Base-by-base conservation (phyloP, 495 filamentous ascomycete genomes). In the Lophium mytilinum region DNA sequence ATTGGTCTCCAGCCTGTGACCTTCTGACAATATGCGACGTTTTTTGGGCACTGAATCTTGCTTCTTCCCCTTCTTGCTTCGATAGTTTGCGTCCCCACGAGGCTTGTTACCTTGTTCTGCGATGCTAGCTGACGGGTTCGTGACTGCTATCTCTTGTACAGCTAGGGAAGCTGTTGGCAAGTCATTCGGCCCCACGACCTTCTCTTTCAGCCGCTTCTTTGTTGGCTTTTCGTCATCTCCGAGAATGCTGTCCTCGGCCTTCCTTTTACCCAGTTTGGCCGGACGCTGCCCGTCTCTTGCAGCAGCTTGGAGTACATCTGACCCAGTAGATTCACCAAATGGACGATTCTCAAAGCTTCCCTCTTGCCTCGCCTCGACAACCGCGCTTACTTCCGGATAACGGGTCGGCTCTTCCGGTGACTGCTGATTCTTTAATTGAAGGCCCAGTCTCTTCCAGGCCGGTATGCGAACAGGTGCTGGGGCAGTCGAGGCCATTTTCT, bases 391-490 rank as follows among this genome's bases (percentile, higher is more conserved):
- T 30, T 2, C 24, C 6, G 24, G 24, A 6, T 30, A 30, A 30
- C 6, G 24, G 24, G 24, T 30, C 24, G 24, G 24, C 24, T 30
- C 24, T 30, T 30, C 24, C 24, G 24, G 24, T 30, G 24, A 6
- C 24, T 30, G 24, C 24, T 30, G 24, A 30, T 76, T 79, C 66
- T 89, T 90, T 70, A 86, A 77, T 77, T 88, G 86, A 66, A 88
- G 74, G 48, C 84, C 87, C 67, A 89, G 72, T 74, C 84, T 79
- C 71, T 88, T 89, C 85, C 84, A 89, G 52, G 86, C 84, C 17
- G 86, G 86, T 46, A 87, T 75, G 66, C 76, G 78, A 37, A 9
- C 21, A 48, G 45, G 14, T 24, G 45, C 17, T 24, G 45, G 17
- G 33, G 24, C 6, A 30, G 24, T 30, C 24, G 24, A 30, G 24